Percentiles rank a stretch among this genome's conserved stretches.
These are phyloP conservation scores for Pleurostoma richardsiae DNA, from an alignment of 2,329 filamentous ascomycete genomes.

Conservation along the genomic window DNA sequence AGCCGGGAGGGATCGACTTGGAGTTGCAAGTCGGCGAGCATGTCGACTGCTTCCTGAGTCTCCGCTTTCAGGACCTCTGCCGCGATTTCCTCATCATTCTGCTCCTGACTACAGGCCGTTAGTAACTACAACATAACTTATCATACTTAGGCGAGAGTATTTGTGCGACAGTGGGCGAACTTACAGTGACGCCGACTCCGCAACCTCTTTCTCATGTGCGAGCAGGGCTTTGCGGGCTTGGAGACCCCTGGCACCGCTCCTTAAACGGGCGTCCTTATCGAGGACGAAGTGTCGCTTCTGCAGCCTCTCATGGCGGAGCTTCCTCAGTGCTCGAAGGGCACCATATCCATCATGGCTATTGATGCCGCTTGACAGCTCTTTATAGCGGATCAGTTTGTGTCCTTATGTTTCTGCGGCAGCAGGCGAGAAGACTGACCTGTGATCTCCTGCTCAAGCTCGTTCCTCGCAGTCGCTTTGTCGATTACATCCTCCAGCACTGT, in stretches of 20 bases:
- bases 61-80: slow-evolving; percentile 55
- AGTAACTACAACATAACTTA: not conserved
- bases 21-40: slow-evolving; percentile 64
- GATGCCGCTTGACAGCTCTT: slow-evolving; percentile 55
- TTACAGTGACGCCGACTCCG: slow-evolving; percentile 49
- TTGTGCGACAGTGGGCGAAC: slow-evolving; percentile 8
- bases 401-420: not conserved
- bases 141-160: not conserved
- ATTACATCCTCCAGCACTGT: slow-evolving; percentile 65
- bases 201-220: slow-evolving; percentile 61
- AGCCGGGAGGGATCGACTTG: slow-evolving; percentile 63
- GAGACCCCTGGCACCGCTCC: slow-evolving; percentile 71
- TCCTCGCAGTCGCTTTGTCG: slow-evolving; percentile 51
- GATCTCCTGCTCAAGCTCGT: slow-evolving; percentile 56
- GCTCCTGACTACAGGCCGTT: slow-evolving; percentile 30
- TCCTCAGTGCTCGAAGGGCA: slow-evolving; percentile 55
- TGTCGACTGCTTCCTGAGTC: slow-evolving; percentile 63
- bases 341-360: slow-evolving; percentile 52
- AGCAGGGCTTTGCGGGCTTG: slow-evolving; percentile 71
- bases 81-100: slow-evolving; percentile 52
- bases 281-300: slow-evolving; percentile 61
- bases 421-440: slow-evolving; percentile 36
- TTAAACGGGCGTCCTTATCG: slow-evolving; percentile 67
- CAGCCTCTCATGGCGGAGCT: slow-evolving; percentile 57
- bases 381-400: not conserved